Evolutionary conservation across 306 rosid genomes (phyloP).

Genomic region (Hippophae tibetana): DNA sequence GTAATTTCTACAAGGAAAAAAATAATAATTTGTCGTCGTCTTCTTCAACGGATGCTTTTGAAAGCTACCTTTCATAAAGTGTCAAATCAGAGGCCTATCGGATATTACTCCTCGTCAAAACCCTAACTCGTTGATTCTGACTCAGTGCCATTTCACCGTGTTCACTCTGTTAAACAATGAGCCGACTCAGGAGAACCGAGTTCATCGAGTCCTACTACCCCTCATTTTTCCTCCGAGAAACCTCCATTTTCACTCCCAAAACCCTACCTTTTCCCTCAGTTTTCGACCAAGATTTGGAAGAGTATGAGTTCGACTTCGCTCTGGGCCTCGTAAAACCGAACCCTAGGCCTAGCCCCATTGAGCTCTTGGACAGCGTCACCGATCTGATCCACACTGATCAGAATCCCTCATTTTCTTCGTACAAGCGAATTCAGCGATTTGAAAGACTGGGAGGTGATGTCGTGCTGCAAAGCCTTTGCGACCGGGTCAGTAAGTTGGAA

Average conservation of each 20-base stretch:
- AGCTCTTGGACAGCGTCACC: slow-evolving; percentile 26
- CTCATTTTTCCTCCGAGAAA: slow-evolving; percentile 32
- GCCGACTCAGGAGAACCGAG: slow-evolving; percentile 46
- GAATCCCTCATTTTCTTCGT: slow-evolving; percentile 25
- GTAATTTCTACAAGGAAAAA: too few relatives aligned
- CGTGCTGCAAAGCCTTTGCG: slow-evolving; percentile 39
- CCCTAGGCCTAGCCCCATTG: slow-evolving; percentile 22
- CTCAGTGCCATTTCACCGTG: slow-evolving; percentile 22
- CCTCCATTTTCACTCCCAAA: slow-evolving; percentile 34
- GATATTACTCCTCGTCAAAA: neutral
- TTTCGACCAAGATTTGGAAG: slow-evolving; percentile 25
- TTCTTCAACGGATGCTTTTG: too few relatives aligned
- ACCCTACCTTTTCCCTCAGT: slow-evolving; percentile 42
- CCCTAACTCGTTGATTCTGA: slow-evolving; percentile 1
- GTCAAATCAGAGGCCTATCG: too few relatives aligned
- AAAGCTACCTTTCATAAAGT: too few relatives aligned
- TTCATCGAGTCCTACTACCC: slow-evolving; percentile 32
- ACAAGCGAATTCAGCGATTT: slow-evolving; percentile 36
- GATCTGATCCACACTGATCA: slow-evolving; percentile 44
- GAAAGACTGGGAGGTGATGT: slow-evolving; percentile 35
- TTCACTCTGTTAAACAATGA: slow-evolving; percentile 41
- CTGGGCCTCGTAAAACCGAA: slow-evolving; percentile 15
- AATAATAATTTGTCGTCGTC: too few relatives aligned
- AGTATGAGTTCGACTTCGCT: slow-evolving; percentile 27
- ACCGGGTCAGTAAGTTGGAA: slow-evolving; percentile 62